Evolutionary conservation across 2,329 filamentous ascomycete genomes (phyloP).

Genomic region (Curvularia sp.): DNA sequence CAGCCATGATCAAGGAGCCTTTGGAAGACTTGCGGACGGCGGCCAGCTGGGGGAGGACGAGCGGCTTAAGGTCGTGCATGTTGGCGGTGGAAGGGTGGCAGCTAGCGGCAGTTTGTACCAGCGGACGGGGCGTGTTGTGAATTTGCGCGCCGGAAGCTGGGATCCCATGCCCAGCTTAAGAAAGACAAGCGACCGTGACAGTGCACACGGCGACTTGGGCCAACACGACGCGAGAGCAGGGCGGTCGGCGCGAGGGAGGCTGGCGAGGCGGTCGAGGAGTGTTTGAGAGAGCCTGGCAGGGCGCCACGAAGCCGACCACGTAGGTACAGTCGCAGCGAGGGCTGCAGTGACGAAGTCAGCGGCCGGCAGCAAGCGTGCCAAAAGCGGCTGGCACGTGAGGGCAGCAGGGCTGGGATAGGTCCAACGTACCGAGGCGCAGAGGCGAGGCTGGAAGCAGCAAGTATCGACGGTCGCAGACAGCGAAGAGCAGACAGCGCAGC

Average conservation of each 20-base stretch:
- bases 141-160: slow-evolving; percentile 38
- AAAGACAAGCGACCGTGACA: slow-evolving; percentile 13
- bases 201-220: slow-evolving; percentile 24
- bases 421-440: slow-evolving; percentile 22
- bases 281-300: slow-evolving; percentile 38
- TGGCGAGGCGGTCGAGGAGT: slow-evolving; percentile 40
- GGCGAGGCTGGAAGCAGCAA: slow-evolving; percentile 9
- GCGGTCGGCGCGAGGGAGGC: slow-evolving; percentile 23
- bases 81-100: slow-evolving; percentile 16
- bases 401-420: slow-evolving; percentile 30
- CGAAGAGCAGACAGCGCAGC: background rate
- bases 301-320: slow-evolving; percentile 52
- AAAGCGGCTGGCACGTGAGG: slow-evolving; percentile 45
- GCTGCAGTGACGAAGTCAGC: slow-evolving; percentile 34
- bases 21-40: slow-evolving; percentile 48
- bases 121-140: slow-evolving; percentile 36
- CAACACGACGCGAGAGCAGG: slow-evolving; percentile 26
- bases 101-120: slow-evolving; percentile 16
- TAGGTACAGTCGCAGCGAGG: slow-evolving; percentile 30
- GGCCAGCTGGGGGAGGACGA: slow-evolving; percentile 49
- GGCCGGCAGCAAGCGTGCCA: slow-evolving; percentile 31
- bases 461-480: slow-evolving; percentile 8
- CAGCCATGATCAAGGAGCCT: slow-evolving; percentile 43
- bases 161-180: slow-evolving; percentile 50
- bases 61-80: slow-evolving; percentile 52